Evolutionary conservation across 139 green algal genomes (phyloP), one percentile per base, ranked within the genome.

Genomic region (Tetradesmus lagerheimii): DNA sequence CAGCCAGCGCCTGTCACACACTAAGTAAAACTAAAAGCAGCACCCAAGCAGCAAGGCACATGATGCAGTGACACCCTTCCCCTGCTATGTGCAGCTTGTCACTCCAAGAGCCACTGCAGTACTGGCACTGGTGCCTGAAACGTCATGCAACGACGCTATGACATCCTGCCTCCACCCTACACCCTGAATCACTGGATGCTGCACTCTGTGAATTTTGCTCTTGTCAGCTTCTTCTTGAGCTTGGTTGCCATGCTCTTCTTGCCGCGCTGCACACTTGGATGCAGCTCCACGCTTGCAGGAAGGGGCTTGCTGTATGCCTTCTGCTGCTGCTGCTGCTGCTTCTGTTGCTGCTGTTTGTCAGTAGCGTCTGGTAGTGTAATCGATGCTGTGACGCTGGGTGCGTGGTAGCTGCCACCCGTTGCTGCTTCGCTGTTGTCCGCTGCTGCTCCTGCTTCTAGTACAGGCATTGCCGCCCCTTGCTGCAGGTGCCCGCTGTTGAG

Each of bases 231-330:
- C 38, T 75, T 45, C 86, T 62, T 88, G 31, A 93, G 67, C 71
- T 92, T 92, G 50, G 88, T 89, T 66, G 88, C 92, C 1, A 95
- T 18, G 14, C 75, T 93, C 79, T 95, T 95, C 78, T 95, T 94
- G n/a, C 93, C 93, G 29, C 93, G 89, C 83, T 91, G 64, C 53
- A 93, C 93, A 85, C 87, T 94, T 6, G 91, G 91, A 23, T 80
- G 83, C 34, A 95, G 78, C 41, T 93, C 81, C 16, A 94, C 90
- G 6, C 90, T 93, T 29, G 85, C 39, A 4, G 92, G 92, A 8
- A 57, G 27, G 0, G 67, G 64, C 14, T 85, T 78, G 1, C 80
- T 67, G n/a, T 11, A 23, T 15, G 27, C 45, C n/a, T 37, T n/a
- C 31, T 67, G 78, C n/a, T 37, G 37, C 62, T 45, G 80, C 79